These are phyloP conservation scores for Populus davidiana DNA, from an alignment of 345 rosid genomes.

Conservation along the genomic window DNA sequence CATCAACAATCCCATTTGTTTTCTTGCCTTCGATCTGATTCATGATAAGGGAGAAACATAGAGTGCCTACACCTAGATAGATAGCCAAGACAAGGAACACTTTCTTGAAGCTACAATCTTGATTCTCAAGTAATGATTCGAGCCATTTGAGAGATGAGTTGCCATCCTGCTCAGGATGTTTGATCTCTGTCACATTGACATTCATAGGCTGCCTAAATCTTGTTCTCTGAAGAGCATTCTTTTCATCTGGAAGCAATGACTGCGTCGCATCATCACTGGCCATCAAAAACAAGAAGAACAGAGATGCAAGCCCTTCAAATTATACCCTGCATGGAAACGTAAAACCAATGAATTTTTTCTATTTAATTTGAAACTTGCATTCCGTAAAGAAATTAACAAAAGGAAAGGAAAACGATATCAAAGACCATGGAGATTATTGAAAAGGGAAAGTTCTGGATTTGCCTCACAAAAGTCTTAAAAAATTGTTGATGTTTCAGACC, in stretches of 20 bases:
- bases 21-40: slow-evolving; percentile 47
- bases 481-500: too few species aligned
- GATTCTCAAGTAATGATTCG: slow-evolving; percentile 17
- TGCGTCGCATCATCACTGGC: slow-evolving; percentile 31
- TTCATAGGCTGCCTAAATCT: slow-evolving; percentile 1
- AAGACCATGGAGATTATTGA: too few species aligned
- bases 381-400: too few species aligned
- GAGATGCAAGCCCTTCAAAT: too few species aligned
- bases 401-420: too few species aligned
- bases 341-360: too few species aligned
- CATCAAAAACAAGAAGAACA: slow-evolving; percentile 18
- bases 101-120: slow-evolving; percentile 21
- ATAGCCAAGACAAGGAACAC: slow-evolving; percentile 21
- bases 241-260: slow-evolving; percentile 30
- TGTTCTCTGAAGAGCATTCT: slow-evolving; percentile 31
- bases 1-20: slow-evolving; percentile 48
- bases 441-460: too few species aligned
- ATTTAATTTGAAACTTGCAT: too few species aligned
- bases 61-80: slow-evolving; percentile 43
- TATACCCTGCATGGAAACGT: too few species aligned
- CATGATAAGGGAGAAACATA: slow-evolving; percentile 41
- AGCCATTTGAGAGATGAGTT: slow-evolving; percentile 4
- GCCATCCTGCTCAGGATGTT: slow-evolving; percentile 14
- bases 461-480: too few species aligned
- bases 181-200: slow-evolving; percentile 1